Conservation (phyloP, 2,329 filamentous ascomycete genomes). For the Arthrobotrys musiformis region DNA sequence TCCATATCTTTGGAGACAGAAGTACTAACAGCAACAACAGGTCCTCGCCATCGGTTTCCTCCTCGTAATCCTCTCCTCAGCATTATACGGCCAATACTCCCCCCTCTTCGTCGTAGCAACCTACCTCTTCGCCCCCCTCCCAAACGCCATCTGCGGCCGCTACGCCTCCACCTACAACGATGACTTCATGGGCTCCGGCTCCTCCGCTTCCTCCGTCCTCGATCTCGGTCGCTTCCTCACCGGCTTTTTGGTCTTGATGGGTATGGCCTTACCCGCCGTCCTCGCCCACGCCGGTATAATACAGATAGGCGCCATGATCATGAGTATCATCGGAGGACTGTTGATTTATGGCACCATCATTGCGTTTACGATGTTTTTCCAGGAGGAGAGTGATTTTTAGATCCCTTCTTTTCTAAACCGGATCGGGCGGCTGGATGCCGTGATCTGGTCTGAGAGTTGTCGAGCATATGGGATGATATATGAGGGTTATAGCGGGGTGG, state of each 20-base stretch:
- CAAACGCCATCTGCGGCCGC: slow-evolving; percentile 94
- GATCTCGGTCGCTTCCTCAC: slow-evolving; percentile 95
- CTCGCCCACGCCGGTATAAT: slow-evolving; percentile 90
- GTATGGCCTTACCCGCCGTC: slow-evolving; percentile 87
- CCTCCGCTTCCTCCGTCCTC: slow-evolving; percentile 78
- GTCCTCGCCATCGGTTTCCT: slow-evolving; percentile 98
- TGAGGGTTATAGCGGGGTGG: not conserved
- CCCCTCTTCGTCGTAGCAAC: slow-evolving; percentile 95
- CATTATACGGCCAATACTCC: slow-evolving; percentile 93
- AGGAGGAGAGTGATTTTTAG: slow-evolving; percentile 94
- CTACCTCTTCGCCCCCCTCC: slow-evolving; percentile 90
- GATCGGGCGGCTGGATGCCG: not conserved
- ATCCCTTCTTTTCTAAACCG: too few species aligned
- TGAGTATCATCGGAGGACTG: slow-evolving; percentile 91
- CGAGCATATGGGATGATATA: too few species aligned
- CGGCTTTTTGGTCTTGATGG: slow-evolving; percentile 96
- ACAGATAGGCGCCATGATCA: slow-evolving; percentile 83
- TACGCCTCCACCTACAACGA: slow-evolving; percentile 80
- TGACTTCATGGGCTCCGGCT: slow-evolving; percentile 89
- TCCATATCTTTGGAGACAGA: not conserved
- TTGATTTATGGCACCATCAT: slow-evolving; percentile 98
- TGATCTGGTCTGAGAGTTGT: too few species aligned
- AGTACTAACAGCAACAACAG: slow-evolving; percentile 62
- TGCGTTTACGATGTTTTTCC: slow-evolving; percentile 97
- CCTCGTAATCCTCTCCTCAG: slow-evolving; percentile 96